Percentiles rank a stretch among this genome's conserved stretches.
phyloP scores from a whole-genome alignment of 179 eudicot species.

The Nepenthes alata region DNA sequence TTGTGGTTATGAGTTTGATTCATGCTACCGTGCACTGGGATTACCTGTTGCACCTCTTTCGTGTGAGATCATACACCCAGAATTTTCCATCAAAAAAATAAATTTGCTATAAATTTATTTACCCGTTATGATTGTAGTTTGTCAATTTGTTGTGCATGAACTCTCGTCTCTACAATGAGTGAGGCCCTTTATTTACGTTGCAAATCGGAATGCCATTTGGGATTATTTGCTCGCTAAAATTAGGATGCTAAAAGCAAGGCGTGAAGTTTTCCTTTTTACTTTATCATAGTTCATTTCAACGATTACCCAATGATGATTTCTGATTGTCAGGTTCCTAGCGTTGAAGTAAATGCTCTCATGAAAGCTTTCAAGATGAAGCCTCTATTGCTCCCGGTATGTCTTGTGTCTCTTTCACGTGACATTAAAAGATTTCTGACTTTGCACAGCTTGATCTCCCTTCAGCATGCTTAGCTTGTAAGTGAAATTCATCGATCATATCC shows the following conservation, averaged over 20 bases:
- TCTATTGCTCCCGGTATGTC: constrained; percentile 68
- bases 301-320: not conserved
- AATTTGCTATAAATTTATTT: too few relatives aligned
- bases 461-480: not conserved
- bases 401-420: not conserved
- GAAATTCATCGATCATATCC: not conserved
- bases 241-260: not conserved
- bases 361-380: constrained; percentile 96
- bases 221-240: not conserved
- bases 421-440: not conserved
- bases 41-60: too few relatives aligned
- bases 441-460: not conserved
- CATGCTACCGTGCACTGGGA: too few relatives aligned
- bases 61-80: too few relatives aligned
- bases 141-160: too few relatives aligned
- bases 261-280: not conserved
- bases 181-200: too few relatives aligned
- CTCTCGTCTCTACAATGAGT: too few relatives aligned
- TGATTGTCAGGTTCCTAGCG: constrained; percentile 71
- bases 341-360: constrained; percentile 95
- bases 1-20: too few relatives aligned
- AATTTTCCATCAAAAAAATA: too few relatives aligned
- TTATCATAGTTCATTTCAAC: not conserved
- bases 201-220: too few relatives aligned
- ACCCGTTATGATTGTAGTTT: too few relatives aligned